Evolutionary conservation across 2,329 filamentous ascomycete species (phyloP), one percentile per base, ranked within the genome.

Genomic region (Chalaropsis ovoidea): DNA sequence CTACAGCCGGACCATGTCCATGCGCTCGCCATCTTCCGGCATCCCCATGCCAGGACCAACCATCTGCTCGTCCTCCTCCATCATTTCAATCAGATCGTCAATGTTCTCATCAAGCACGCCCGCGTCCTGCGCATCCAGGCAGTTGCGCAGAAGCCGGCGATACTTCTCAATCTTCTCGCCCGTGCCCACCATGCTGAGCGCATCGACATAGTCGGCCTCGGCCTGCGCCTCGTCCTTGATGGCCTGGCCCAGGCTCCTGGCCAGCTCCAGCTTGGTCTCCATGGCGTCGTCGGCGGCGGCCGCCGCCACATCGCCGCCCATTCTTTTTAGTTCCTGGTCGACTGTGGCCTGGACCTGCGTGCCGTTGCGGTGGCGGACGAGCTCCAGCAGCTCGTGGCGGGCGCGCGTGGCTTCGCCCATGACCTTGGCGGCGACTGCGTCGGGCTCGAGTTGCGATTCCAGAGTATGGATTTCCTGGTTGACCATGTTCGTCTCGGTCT

Each of bases 121-220:
- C 66, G 80, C 80, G 62, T 88, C 86, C 69, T 83, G 80, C 17
- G 85, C 80, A 31, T 86, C 86, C 35, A 91, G 77, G 67, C 88
- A 89, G 67, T 82, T 82, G 67, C 82, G 83, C 41, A 90, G 82
- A 39, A 91, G 78, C 65, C 81, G 81, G 68, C 87, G 81, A 74
- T 92, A 93, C 73, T 86, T 84, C 70, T 86, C 86, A 69, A 88
- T 88, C 72, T 86, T 85, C 73, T 89, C 86, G 43, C 86, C 85
- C 45, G 86, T 84, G 52, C 88, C 88, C 11, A 88, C 85, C 68
- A 85, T 81, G 56, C 82, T 83, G 58, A 89, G 77, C 13, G 86
- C 86, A 62, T 84, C 80, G 49, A 89, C 83, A 68, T 90, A 89
- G 68, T 88, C 85, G 15, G 76, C 74, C 70, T 90, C 86, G 2